phyloP scores from a whole-genome alignment of 139 green algal species.

The Yamagishiella unicocca region DNA sequence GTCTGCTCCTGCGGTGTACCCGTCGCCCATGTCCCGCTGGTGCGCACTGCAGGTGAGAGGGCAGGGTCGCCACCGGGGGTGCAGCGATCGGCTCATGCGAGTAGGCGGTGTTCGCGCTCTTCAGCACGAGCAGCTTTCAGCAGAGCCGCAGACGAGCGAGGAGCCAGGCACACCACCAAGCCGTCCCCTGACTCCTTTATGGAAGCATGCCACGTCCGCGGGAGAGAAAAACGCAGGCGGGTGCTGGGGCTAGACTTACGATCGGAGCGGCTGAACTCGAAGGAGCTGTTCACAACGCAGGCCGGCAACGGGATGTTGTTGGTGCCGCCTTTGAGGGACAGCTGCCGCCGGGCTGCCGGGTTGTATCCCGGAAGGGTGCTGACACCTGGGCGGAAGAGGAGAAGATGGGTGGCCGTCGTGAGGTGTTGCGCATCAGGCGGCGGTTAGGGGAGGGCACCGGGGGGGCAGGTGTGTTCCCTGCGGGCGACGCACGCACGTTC shows the following conservation, averaged over 20 bases:
- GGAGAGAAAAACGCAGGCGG: too few relatives aligned
- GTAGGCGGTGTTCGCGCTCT: neutral
- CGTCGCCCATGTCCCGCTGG: slow-evolving; percentile 12
- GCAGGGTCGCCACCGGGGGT: neutral
- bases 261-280: slow-evolving; percentile 35
- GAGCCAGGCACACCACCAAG: too few relatives aligned
- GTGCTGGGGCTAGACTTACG: slow-evolving; percentile 20
- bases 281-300: slow-evolving; percentile 36
- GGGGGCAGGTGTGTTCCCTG: too few relatives aligned
- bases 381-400: slow-evolving; percentile 35
- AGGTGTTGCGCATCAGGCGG: too few relatives aligned
- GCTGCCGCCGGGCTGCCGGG: slow-evolving; percentile 35
- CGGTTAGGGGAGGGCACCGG: too few relatives aligned
- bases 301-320: slow-evolving; percentile 56
- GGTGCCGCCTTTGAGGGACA: slow-evolving; percentile 48
- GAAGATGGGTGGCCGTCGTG: too few relatives aligned
- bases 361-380: slow-evolving; percentile 52
- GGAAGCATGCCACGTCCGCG: too few relatives aligned
- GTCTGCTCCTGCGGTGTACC: neutral
- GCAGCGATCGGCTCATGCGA: neutral
- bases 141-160: too few relatives aligned
- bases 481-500: too few relatives aligned
- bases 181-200: too few relatives aligned
- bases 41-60: neutral
- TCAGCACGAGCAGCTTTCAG: too few relatives aligned